Percentiles rank a stretch among this genome's conserved stretches.
These are phyloP conservation scores for Ceratobasidium sp. DNA, from an alignment of 1,284 basidiomycete genomes.

Conservation along the genomic window DNA sequence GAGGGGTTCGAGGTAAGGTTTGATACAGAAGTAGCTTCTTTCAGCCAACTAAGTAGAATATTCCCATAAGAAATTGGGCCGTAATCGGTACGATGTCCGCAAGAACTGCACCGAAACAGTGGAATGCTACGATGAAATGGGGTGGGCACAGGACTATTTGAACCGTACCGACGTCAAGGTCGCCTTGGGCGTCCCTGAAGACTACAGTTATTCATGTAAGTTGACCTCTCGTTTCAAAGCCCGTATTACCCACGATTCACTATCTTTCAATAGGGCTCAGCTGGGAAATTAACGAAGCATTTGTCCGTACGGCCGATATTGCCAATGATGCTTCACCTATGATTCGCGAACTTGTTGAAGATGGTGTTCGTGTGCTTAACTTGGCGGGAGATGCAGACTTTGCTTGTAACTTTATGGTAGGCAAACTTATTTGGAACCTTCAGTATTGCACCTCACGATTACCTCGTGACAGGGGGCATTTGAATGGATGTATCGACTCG, in stretches of 20 bases:
- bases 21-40: neutral
- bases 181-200: constrained; percentile 20
- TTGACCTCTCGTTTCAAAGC: neutral
- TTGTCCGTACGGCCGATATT: constrained; percentile 22
- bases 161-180: constrained; percentile 26
- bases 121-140: constrained; percentile 23
- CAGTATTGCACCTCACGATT: neutral
- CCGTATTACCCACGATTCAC: neutral
- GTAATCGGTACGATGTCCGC: constrained; percentile 27
- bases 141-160: constrained; percentile 28
- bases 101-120: constrained; percentile 4
- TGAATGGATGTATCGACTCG: constrained; percentile 36
- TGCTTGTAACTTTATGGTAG: constrained; percentile 36
- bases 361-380: constrained; percentile 34
- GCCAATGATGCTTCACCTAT: constrained; percentile 26
- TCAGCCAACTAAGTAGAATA: neutral
- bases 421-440: neutral
- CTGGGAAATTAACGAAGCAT: constrained; percentile 22
- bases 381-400: constrained; percentile 35
- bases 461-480: constrained; percentile 8
- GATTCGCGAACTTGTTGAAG: constrained; percentile 35
- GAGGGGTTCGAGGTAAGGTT: constrained; percentile 33
- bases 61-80: constrained; percentile 12
- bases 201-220: constrained; percentile 24
- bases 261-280: constrained; percentile 1